Evolutionary conservation across 371 early-diverging fungal species (phyloP), one percentile per base, ranked within the genome.

Genomic region (Mucor piriformis): DNA sequence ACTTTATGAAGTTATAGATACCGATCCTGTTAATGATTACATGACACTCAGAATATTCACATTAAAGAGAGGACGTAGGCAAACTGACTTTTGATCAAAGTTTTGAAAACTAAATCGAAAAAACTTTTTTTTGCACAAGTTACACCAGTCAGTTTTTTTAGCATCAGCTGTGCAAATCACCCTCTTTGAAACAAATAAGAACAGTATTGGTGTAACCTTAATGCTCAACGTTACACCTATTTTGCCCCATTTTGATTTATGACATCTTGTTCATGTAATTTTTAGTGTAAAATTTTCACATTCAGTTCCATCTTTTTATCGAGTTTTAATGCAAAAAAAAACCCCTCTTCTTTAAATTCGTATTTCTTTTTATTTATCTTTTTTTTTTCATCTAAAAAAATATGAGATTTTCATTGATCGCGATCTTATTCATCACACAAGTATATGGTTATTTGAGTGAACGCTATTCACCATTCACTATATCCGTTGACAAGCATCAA

Each of bases 381-480:
- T 15, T 15, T 20, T 21, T 37, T 37, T n/a, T 15, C 13, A 10
- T 37, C 12, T 43, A 20, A 20, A 16, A 16, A 43, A 16, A 43
- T 20, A 43, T 43, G 43, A 43, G 20, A 18, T 12, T 43, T 11
- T 20, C 20, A 43, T 20, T 43, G 15, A 42, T 42, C 2, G 6
- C 21, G 5, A 20, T 43, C 16, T 10, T 21, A 21, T 43, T 43
- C 20, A 18, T 43, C 20, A 43, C 43, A 10, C 16, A 21, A 16
- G 54, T 32, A 13, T 15, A 6, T 43, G 46, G 43, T n/a, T 55
- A 55, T n/a, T 24, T 55, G 23, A 24, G 47, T 3, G 47, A 55
- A 23, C 16, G 15, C 6, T n/a, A 16, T n/a, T 18, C 56, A 10
- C 56, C 56, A 16, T 55, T 55, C 16, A 43, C 23, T 44, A 11